Evolutionary conservation across 2,329 filamentous ascomycete genomes (phyloP).

Genomic region (Leptographium flavum): DNA sequence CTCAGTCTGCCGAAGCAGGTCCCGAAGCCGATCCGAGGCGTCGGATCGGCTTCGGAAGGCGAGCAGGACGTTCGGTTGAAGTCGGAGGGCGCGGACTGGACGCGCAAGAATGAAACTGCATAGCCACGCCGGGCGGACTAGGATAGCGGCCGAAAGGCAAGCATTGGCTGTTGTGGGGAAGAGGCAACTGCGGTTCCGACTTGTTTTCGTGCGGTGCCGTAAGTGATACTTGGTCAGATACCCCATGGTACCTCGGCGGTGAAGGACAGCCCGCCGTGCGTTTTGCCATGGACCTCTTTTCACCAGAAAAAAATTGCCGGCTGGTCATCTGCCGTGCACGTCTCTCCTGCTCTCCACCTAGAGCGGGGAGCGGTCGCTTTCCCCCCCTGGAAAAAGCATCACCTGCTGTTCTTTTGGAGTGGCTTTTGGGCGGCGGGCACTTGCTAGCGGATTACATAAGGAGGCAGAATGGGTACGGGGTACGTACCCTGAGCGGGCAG

Average conservation of each 20-base stretch:
- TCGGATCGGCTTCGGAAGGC: too few relatives aligned
- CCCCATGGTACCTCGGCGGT: too few relatives aligned
- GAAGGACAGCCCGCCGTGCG: neutral
- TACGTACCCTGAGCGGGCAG: neutral
- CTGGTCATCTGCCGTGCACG: neutral
- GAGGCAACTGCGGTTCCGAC: neutral
- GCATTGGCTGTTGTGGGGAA: neutral
- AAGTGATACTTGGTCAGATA: neutral
- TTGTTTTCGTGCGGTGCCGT: neutral
- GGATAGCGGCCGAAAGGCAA: neutral
- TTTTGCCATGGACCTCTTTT: neutral
- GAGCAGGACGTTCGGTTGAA: constrained; percentile 1
- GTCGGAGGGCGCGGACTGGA: constrained; percentile 1
- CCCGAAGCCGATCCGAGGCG: constrained; percentile 3
- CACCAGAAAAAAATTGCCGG: neutral
- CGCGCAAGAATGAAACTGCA: neutral
- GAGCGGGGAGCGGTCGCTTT: neutral
- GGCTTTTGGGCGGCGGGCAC: neutral
- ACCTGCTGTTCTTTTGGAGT: neutral
- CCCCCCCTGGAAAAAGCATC: neutral
- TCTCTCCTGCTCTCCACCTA: neutral
- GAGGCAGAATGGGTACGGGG: neutral
- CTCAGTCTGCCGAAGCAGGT: constrained; percentile 1
- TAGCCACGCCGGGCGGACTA: neutral
- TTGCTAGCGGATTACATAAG: neutral